phyloP scores from a whole-genome alignment of 2,329 filamentous ascomycete species.

The Scedosporium boydii region DNA sequence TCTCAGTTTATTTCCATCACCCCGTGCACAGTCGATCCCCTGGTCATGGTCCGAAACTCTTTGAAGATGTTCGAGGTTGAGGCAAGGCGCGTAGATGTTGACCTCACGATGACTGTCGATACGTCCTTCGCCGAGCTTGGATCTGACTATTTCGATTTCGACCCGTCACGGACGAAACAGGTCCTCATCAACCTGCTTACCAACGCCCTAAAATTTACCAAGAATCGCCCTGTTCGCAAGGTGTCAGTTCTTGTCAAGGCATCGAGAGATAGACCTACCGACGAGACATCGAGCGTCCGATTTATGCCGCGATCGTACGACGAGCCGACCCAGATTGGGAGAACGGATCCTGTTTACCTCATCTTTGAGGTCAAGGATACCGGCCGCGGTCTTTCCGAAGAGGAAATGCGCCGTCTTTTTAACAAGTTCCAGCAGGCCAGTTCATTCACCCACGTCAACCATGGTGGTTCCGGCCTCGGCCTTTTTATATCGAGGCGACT shows the following conservation, averaged over 20 bases:
- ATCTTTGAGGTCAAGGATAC: constrained; percentile 70
- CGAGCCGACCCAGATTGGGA: not conserved
- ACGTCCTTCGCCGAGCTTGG: constrained; percentile 46
- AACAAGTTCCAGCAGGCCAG: constrained; percentile 72
- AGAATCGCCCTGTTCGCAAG: constrained; percentile 47
- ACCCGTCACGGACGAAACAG: constrained; percentile 67
- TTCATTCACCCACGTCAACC: constrained; percentile 66
- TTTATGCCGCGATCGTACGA: constrained; percentile 40
- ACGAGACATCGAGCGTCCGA: constrained; percentile 38
- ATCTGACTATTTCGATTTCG: constrained; percentile 58
- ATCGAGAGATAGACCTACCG: constrained; percentile 27
- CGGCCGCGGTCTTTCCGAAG: constrained; percentile 60
- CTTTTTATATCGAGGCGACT: constrained; percentile 71
- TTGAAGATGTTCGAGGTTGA: constrained; percentile 75
- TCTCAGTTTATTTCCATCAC: constrained; percentile 65
- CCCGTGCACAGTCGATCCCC: constrained; percentile 58
- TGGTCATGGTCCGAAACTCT: constrained; percentile 55
- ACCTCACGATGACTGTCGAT: constrained; percentile 55
- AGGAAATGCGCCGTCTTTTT: constrained; percentile 67
- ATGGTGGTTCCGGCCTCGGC: constrained; percentile 70
- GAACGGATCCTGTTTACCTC: constrained; percentile 47
- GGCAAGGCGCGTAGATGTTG: constrained; percentile 58
- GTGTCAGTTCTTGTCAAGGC: constrained; percentile 40
- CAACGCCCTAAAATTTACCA: constrained; percentile 77
- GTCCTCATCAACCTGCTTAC: constrained; percentile 73